These are phyloP conservation scores for Monosporascus sp. DNA, from an alignment of 2,329 filamentous ascomycete species.

Conservation along the genomic window DNA sequence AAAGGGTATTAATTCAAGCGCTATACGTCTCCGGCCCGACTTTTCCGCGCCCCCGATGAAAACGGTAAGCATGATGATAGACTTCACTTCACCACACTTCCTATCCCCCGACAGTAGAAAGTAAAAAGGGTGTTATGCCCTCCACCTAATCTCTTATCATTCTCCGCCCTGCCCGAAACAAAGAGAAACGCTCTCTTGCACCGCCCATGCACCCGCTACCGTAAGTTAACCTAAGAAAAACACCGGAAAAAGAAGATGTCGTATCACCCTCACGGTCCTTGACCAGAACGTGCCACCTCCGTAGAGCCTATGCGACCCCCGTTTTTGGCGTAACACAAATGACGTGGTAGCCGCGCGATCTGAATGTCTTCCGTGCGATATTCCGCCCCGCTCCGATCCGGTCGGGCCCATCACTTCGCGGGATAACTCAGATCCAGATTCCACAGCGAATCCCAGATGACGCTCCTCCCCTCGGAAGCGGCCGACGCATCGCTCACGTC, in stretches of 20 bases:
- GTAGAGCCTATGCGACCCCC: too few species aligned
- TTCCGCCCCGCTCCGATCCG: neutral
- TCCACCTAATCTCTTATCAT: neutral
- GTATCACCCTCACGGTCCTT: too few species aligned
- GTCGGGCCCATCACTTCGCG: conserved; percentile 33
- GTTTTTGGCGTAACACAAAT: too few species aligned
- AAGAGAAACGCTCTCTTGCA: neutral
- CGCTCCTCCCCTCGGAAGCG: conserved; percentile 43
- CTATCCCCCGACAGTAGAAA: neutral
- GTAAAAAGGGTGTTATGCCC: neutral
- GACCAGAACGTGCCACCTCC: too few species aligned
- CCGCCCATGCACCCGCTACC: neutral
- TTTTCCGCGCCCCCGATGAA: neutral
- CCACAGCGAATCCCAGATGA: conserved; percentile 60
- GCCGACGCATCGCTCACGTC: conserved; percentile 32
- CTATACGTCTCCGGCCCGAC: neutral
- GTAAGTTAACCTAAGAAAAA: too few species aligned
- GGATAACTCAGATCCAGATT: conserved; percentile 51
- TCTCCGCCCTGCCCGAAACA: neutral
- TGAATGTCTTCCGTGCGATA: too few species aligned
- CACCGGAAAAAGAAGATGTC: too few species aligned
- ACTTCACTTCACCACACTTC: too few species aligned
- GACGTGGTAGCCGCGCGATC: too few species aligned
- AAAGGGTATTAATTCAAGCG: too few species aligned
- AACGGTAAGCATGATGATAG: neutral